Base-by-base conservation (phyloP, 1,139 yeast species). In the Groenewaldozyma auringiensis region DNA sequence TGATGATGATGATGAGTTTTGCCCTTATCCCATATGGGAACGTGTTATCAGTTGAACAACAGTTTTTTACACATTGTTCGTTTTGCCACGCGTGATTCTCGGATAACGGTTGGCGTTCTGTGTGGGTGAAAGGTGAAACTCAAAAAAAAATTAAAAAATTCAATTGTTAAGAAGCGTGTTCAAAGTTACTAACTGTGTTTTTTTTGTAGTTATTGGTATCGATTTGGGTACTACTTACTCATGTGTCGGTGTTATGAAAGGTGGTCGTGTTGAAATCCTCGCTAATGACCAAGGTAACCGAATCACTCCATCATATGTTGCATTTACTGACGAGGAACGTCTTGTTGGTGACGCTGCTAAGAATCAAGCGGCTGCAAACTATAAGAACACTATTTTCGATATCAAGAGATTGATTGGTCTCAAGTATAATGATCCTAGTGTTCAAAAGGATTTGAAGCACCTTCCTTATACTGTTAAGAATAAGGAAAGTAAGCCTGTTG, bases 221-320 rank as follows among this genome's bases (percentile, higher is more conserved):
- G 94, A 83, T 74, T 77, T 88, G 67, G 96, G 96, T 61, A 80
- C 86, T 43, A 86, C 96, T 41, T 86, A 86, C 70, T 86, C 95
- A 6, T 87, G 95, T 78, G 96, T 87, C 43, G 95, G 94, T 63
- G 95, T 85, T 41, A 85, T 87, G 94, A 83, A 83, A 67, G 77
- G 81, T 52, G 96, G 95, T 55, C 81, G 86, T 62, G 95, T 88
- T 49, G 96, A 86, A 69, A 87, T 87, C 58, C 72, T 87, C 61
- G 95, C 96, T 58, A 87, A 87, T 65, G 96, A 87, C 67, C 96
- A 87, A 73, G 96, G 96, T 72, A 85, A 85, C 72, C 82, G 96
- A 74, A 87, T 86, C 60, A 87, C 96, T 42, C 95, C 96, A 35
- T 84, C 94, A 1, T 86, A 81, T 63, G 95, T 85, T 50, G 89